Base-by-base conservation (phyloP, 768 basidiomycete genomes). In the Amanita inopinata region DNA sequence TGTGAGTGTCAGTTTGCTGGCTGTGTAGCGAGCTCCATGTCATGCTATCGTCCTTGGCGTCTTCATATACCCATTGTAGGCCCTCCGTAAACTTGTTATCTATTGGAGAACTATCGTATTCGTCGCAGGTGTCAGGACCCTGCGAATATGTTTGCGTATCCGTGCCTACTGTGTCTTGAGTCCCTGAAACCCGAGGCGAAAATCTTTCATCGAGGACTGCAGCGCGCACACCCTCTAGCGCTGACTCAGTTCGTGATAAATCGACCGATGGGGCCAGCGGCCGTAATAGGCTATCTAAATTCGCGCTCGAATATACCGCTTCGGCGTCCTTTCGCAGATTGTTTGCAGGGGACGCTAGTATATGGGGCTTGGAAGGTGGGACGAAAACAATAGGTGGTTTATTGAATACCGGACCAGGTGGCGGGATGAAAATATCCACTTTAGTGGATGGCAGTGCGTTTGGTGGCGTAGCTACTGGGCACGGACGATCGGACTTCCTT, bases 31-130 rank as follows among this genome's bases (percentile, higher is more conserved):
- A 79, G 49, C 80, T 84, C 84, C 84, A 86, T 12, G 83, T 83
- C 60, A 78, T 70, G 48, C 76, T 81, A 51, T 85, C 83, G 35
- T 84, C 83, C 46, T 69, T 73, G 5, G 59, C 56, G 43, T 60
- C 67, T 20, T 71, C 73, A 49, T 78, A 79, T 11, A 73, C 73
- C 84, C 84, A 86, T 46, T 70, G 70, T 25, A 73, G 65, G 7
- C 65, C 69, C 28, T 66, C 64, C 0, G 71, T 63, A 43, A 81
- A 58, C 49, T 77, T 80, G 49, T 81, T 81, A 30, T 82, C 76
- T 19, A 83, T 60, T 7, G 79, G 80, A 83, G 83, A 87, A 54
- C 83, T 85, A 52, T 86, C 83, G 39, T 80, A 78, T 34, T 78
- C 76, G 40, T 78, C 71, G 36, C 34, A 44, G 27, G 22, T 15